Evolutionary conservation across 2,329 filamentous ascomycete genomes (phyloP).

Genomic region (Fusarium sp.): DNA sequence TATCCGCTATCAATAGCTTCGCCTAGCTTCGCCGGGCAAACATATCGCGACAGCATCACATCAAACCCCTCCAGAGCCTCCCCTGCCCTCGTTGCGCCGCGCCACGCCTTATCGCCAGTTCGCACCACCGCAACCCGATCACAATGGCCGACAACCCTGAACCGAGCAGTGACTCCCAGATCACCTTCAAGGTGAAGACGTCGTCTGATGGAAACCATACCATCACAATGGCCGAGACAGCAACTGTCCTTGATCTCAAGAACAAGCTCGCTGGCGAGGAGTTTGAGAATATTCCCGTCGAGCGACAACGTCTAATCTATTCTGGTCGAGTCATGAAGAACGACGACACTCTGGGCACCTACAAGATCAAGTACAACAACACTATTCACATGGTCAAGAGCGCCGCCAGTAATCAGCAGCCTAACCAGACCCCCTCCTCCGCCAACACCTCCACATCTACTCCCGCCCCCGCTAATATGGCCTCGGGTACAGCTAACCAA

Average conservation of each 20-base stretch:
- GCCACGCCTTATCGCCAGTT: slow-evolving; percentile 23
- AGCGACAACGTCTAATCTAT: slow-evolving; percentile 95
- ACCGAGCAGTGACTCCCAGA: slow-evolving; percentile 72
- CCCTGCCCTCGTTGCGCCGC: slow-evolving; percentile 31
- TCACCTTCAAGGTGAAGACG: slow-evolving; percentile 98
- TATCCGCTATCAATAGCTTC: background rate
- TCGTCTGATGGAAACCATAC: slow-evolving; percentile 88
- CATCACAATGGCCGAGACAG: slow-evolving; percentile 80
- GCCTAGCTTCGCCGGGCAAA: background rate
- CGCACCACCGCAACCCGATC: slow-evolving; percentile 19
- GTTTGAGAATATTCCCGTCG: slow-evolving; percentile 85
- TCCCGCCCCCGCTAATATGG: slow-evolving; percentile 76
- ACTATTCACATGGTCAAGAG: slow-evolving; percentile 98
- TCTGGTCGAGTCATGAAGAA: slow-evolving; percentile 98
- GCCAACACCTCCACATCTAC: slow-evolving; percentile 56
- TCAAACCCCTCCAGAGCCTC: slow-evolving; percentile 4
- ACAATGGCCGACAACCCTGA: slow-evolving; percentile 74
- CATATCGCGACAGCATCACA: background rate
- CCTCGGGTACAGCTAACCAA: slow-evolving; percentile 86
- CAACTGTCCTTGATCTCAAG: slow-evolving; percentile 88
- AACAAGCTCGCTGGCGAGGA: slow-evolving; percentile 83
- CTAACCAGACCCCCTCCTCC: slow-evolving; percentile 42
- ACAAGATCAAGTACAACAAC: slow-evolving; percentile 96
- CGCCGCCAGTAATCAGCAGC: slow-evolving; percentile 81
- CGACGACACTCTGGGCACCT: slow-evolving; percentile 81